These are phyloP conservation scores for Teratosphaeria pseudoeucalypti DNA, from an alignment of 2,329 filamentous ascomycete genomes.

Conservation along the genomic window DNA sequence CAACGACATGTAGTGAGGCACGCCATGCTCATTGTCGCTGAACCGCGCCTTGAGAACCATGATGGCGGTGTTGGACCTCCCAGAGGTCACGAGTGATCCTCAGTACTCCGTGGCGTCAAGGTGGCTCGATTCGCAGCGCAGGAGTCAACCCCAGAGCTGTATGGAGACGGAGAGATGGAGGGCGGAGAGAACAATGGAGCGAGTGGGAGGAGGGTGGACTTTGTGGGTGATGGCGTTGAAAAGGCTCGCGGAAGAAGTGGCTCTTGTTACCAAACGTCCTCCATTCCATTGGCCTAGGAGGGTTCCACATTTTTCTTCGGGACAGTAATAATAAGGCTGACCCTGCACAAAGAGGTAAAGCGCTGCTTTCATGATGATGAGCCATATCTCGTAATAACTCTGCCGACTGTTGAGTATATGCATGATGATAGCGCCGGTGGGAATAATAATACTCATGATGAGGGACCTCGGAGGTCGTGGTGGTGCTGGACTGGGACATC, in stretches of 20 bases:
- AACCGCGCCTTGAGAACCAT: constrained; percentile 9
- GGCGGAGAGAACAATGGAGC: background rate
- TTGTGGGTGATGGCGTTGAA: background rate
- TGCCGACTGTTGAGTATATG: background rate
- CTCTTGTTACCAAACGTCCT: background rate
- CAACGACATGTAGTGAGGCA: constrained; percentile 47
- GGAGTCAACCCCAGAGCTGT: background rate
- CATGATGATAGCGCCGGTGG: background rate
- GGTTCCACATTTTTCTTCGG: background rate
- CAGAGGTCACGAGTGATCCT: background rate
- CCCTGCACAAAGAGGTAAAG: background rate
- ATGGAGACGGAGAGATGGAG: background rate
- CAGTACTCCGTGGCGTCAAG: background rate
- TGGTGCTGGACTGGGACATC: background rate
- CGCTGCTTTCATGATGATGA: too few relatives aligned
- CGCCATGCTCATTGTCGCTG: constrained; percentile 15
- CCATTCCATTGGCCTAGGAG: background rate
- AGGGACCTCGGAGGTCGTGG: background rate
- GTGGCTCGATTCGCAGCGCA: background rate
- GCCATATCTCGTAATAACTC: background rate
- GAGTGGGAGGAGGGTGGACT: background rate
- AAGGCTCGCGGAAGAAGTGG: background rate
- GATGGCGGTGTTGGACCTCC: constrained; percentile 4
- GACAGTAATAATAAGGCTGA: background rate
- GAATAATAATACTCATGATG: too few relatives aligned